Percentiles rank a stretch among this genome's conserved stretches.
Conservation (phyloP, 208 protist genomes). For the Endotrypanum monterogeii region DNA sequence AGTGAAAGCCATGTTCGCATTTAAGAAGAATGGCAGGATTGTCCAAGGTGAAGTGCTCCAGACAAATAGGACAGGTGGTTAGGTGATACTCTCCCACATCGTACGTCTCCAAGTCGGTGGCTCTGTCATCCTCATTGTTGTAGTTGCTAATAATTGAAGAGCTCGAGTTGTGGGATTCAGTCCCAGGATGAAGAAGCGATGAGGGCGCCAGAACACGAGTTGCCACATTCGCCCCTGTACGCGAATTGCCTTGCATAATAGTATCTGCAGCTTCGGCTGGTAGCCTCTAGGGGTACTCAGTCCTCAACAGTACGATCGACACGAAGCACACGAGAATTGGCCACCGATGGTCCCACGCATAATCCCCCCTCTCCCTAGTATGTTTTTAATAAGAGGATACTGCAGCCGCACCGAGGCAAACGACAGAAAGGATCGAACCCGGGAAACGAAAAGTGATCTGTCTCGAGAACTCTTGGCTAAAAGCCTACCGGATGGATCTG, state of each 20-base stretch:
- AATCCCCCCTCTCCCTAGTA: not conserved
- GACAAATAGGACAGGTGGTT: conserved; percentile 76
- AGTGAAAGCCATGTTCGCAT: conserved; percentile 81
- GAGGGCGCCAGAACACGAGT: conserved; percentile 1
- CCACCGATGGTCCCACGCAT: not conserved
- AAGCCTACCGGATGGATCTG: not conserved
- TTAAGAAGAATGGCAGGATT: conserved; percentile 80
- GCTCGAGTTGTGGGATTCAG: conserved; percentile 13
- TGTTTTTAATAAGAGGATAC: not conserved
- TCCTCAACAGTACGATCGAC: not conserved
- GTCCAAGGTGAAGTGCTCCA: conserved; percentile 77
- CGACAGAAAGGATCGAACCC: not conserved
- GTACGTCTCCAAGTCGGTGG: conserved; percentile 45
- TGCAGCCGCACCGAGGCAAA: not conserved
- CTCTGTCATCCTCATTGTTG: conserved; percentile 16
- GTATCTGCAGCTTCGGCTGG: not conserved
- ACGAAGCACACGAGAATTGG: not conserved
- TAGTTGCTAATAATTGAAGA: conserved; percentile 29
- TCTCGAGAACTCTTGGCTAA: not conserved
- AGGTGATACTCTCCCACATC: conserved; percentile 72
- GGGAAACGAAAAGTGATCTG: not conserved
- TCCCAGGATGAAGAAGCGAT: not conserved
- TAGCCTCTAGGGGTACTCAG: not conserved
- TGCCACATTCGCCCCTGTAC: not conserved
- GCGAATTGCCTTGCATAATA: not conserved